Evolutionary conservation across 2,329 filamentous ascomycete genomes (phyloP), one percentile per base, ranked within the genome.

Genomic region (Trichoderma gracile): DNA sequence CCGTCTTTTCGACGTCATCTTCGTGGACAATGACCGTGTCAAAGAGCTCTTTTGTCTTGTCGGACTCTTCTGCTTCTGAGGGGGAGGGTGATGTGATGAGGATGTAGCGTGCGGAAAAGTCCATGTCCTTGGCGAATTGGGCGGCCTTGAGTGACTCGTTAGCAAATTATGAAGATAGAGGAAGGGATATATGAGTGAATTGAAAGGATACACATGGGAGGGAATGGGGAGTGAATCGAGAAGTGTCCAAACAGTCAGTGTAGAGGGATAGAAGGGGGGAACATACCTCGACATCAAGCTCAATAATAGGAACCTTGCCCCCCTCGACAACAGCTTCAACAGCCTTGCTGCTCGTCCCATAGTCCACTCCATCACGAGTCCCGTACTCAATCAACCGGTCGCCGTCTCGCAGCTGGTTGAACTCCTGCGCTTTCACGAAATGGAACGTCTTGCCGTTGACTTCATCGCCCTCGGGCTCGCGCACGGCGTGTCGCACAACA

Each of bases 271-370:
- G n/a, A n/a, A n/a, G 5, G 33, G 12, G 33, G 5, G 14, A 38
- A 38, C 33, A 14, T 78, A 86, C 85, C 71, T 85, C 80, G 17
- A 77, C 70, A 63, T 83, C 80, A 70, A 87, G 77, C 66, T 81
- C 78, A 68, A 87, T 78, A 3, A 88, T 68, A 1, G 86, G 82
- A 33, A 93, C 84, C 72, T 88, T 88, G 46, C 83, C 84, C 9
- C 78, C 72, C 52, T 84, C 81, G 19, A 78, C 74, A 25, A 87
- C 78, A 14, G 78, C 77, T 17, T 85, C 82, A 1, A 87, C 78
- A 2, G 78, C 76, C 65, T 81, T 84, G 66, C 77, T 78, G 71
- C 80, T 86, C 2, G 85, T 88, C 23, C 86, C 86, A 66, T 86
- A 86, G 67, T 82, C 77, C 47, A 77, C 74, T 2, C 78, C 82